Evolutionary conservation across 192 early-diverging fungal species (phyloP), one percentile per base, ranked within the genome.

Genomic region (Gryganskiella cystojenkinii): DNA sequence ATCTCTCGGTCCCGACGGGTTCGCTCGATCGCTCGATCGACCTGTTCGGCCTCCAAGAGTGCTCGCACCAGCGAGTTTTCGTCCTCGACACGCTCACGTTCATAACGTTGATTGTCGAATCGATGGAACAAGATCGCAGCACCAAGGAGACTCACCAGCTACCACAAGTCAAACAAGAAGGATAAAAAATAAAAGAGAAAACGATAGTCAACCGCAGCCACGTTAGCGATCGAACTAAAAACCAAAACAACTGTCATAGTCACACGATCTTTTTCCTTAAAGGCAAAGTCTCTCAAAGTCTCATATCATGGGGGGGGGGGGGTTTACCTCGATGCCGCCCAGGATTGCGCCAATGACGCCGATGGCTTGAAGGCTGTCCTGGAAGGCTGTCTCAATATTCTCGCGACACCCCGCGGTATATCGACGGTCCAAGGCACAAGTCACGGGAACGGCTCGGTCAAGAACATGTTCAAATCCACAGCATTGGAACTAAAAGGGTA

Each of bases 401-500:
- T 80, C 79, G 13, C 79, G 79, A 31, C 79, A 80, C 35, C 70
- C 70, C 14, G 60, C 20, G 31, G 63, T 64, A n/a, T 55, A 73
- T 27, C 60, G 64, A 13, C 47, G 53, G 50, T 80, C 69, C 2
- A 80, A 22, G 2, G 71, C 64, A 35, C 79, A 80, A 7, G 70
- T 63, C 34, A 69, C 7, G 3, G 79, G 79, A 1, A 80, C 70
- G 19, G 79, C 42, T 24, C 79, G 61, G 57, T 80, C 79, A 22
- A 80, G 20, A 19, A 73, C 61, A 61, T 73, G 64, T 25, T 71
- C 67, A 63, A 73, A 80, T 57, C 79, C 79, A 53, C 79, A 80
- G 65, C 79, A 80, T 63, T 80, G 69, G 27, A 80, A 80, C 79
- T 80, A 63, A 2, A 15, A 53, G n/a, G n/a, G n/a, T n/a, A n/a